Base-by-base conservation (phyloP, 345 rosid genomes). In the Mangifera indica region DNA sequence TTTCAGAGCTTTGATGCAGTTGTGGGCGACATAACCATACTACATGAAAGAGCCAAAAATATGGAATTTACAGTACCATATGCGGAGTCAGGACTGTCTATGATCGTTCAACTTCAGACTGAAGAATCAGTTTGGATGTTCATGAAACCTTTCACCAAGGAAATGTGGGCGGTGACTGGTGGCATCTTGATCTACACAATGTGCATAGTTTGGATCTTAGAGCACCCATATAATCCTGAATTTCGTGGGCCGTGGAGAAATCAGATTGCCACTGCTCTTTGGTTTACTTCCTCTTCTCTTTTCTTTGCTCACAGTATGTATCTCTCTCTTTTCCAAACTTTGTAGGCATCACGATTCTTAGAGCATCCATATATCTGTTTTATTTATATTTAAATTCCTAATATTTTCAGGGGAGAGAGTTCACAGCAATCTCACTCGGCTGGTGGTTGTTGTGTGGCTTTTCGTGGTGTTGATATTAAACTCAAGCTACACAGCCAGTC, bases 31-130 rank as follows among this genome's bases (percentile, higher is more conserved):
- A 34, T 87, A 20, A 85, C 92, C 0, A 87, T 87, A 64, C 69
- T 85, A 42, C 78, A 77, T 1, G 7, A 37, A 8, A 84, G 92
- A 66, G 24, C 70, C 14, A 25, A 78, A 2, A 5, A 8, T 1
- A 84, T 85, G 20, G 84, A 81, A 11, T 88, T 86, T 51, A 81
- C 92, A 6, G 88, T 78, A 26, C 87, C 88, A n/a, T 88, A 72
- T 26, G 75, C 81, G 3, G 88, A 75, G 67, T 82, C 92, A 21
- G 87, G 84, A 0, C 60, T 88, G 68, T 76, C 87, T 0, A 82
- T 86, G 89, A 69, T 86, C 44, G 87, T 82, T 59, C 82, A 81
- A 4, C 76, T 57, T 0, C 69, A 78, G 73, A 52, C 67, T 5
- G 56, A 21, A 22, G 56, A 63, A 29, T 76, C 81, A 1, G 63